Percentiles rank a stretch among this genome's conserved stretches.
Evolutionary conservation across 176 grass and related monocot species (phyloP).

Genomic region (Cocos nucifera): DNA sequence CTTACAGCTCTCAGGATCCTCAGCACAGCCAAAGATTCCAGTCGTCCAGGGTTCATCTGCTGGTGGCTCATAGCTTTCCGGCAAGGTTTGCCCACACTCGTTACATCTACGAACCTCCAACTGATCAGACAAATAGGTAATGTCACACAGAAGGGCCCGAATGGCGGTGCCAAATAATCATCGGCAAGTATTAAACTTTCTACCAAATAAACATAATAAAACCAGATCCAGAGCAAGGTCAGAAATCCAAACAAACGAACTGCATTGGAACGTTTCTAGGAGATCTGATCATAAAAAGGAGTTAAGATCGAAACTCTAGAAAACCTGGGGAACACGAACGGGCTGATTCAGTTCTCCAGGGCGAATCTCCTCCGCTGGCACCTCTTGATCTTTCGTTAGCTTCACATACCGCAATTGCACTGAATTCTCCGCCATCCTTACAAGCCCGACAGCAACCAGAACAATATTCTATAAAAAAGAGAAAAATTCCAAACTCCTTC

Average conservation of each 20-base stretch:
- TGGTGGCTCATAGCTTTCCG: conserved; percentile 68
- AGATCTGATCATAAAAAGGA: no score
- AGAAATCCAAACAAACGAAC: no score
- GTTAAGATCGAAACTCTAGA: neutral
- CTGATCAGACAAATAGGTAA: conserved; percentile 24
- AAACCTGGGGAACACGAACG: conserved; percentile 70
- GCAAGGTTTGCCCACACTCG: conserved; percentile 69
- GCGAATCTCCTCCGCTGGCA: conserved; percentile 63
- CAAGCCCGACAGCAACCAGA: no score
- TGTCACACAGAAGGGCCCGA: neutral
- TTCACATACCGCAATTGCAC: conserved; percentile 71
- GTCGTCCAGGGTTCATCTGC: conserved; percentile 77
- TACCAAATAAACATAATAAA: neutral
- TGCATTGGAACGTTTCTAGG: no score
- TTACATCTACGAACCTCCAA: conserved; percentile 53
- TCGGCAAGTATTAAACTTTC: no score
- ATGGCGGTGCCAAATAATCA: no score
- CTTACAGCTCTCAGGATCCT: conserved; percentile 62
- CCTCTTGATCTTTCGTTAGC: conserved; percentile 84
- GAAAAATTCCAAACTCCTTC: no score
- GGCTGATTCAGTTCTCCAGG: conserved; percentile 93
- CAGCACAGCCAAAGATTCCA: conserved; percentile 68
- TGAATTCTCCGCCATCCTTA: conserved; percentile 50
- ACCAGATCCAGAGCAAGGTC: no score
- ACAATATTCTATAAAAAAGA: no score